These are phyloP conservation scores for Alternaria gaisen DNA, from an alignment of 2,329 filamentous ascomycete species.

Conservation along the genomic window DNA sequence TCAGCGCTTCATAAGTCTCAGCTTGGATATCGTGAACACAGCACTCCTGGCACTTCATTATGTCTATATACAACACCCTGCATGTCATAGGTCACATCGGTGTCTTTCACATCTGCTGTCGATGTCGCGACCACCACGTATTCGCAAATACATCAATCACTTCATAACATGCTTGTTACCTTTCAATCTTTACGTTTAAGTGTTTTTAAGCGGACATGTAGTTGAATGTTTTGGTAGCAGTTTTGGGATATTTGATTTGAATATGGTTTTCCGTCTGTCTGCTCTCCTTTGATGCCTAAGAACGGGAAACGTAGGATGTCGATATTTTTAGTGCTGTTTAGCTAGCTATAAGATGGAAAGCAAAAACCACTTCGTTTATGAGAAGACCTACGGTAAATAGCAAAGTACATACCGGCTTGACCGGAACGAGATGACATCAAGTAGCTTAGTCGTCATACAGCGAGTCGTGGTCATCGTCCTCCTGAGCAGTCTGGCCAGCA, in stretches of 20 bases:
- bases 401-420: background rate
- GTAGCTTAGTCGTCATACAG: slow-evolving; percentile 33
- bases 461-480: slow-evolving; percentile 31
- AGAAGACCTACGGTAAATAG: background rate
- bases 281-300: background rate
- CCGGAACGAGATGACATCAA: background rate
- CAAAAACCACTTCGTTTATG: background rate
- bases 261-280: background rate
- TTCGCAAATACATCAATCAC: background rate
- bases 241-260: background rate
- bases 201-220: background rate
- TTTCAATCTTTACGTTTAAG: background rate
- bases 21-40: background rate
- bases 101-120: no score
- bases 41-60: background rate
- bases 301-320: background rate
- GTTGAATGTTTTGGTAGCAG: background rate
- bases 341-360: background rate
- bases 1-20: background rate
- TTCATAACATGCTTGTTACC: background rate
- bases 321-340: background rate
- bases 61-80: background rate
- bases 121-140: background rate
- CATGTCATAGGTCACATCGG: no score
- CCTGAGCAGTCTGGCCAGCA: slow-evolving; percentile 20